Evolutionary conservation across 2,329 filamentous ascomycete genomes (phyloP), one percentile per base, ranked within the genome.

Genomic region (Alternaria hordeiaustralica): DNA sequence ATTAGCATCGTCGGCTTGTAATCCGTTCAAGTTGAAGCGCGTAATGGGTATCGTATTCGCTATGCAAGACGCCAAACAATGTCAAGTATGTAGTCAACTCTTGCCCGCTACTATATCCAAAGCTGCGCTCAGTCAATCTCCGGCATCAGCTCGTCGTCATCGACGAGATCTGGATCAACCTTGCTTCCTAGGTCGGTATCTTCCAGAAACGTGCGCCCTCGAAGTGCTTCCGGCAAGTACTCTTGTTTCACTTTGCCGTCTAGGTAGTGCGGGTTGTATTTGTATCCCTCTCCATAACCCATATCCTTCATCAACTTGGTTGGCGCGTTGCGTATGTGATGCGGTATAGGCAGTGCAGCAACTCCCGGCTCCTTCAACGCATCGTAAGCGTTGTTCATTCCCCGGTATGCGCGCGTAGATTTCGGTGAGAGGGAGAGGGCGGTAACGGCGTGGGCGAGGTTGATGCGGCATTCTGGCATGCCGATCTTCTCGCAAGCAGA

Each of bases 391-490:
- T 92, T 96, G 67, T 90, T 92, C 13, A 98, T 81, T 0, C 88
- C 93, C 26, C 95, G 85, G 78, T 99, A 99, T 3, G 92, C 90
- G 36, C 94, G 85, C 1, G 94, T 97, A 71, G 91, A 95, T 83
- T 99, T 98, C 2, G 90, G 91, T 0, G 94, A 91, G 15, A 93
- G 83, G 5, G 90, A 87, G 53, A 98, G 85, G 0, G 96, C 94
- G 0, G 96, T 91, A 8, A 93, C 87, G 71, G 90, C 92, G 80
- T 99, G 96, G 0, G 92, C 94, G 6, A 99, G 87, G 56, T 95
- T 93, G 72, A 98, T 98, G 9, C 94, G 88, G 18, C 94, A 95
- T 81, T 99, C 96, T 1, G 96, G 96, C 87, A 98, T 92, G 25
- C 96, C 96, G 56, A 99, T 92, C 79, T 96, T 95, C 80, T 98